Base-by-base conservation (phyloP, 225 moss, liverwort and hornwort species). In the Rhytidiadelphus loreus region DNA sequence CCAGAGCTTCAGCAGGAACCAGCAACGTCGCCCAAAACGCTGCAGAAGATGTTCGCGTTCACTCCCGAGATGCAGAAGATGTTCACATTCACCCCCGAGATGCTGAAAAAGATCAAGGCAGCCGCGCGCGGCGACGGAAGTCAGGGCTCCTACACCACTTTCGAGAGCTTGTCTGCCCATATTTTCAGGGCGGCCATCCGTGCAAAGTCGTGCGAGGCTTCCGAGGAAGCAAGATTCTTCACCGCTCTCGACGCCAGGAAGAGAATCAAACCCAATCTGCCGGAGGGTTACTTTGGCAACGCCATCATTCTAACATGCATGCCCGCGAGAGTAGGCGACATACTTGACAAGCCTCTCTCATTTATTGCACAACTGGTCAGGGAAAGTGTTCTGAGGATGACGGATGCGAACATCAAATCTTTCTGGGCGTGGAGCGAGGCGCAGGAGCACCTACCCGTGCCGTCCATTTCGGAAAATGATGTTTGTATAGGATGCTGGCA, bases 261-360 rank as follows among this genome's bases (percentile, higher is more conserved):
- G 88, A 89, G 95, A 77, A 77, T 93, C 60, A 90, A 92, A 64
- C 95, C 95, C 10, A 93, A 95, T 80, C 62, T 95, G 59, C 95
- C 93, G 18, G 93, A 93, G 33, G 93, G 92, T 16, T 95, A 95
- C 83, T 92, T 90, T 14, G 95, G 95, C 52, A 95, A 95, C 60
- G 95, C 93, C 25, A 92, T 93, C 84, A 87, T 95, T 18, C 92
- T 93, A 48, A 92, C 95, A 5, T 85, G 83, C n/a, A 60, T 85
- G 86, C 62, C 87, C 52, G 88, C 91, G 13, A 89, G 81, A 17
- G 92, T 90, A 8, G 85, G 92, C 63, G 93, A 95, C 14, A 74
- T 93, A 26, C 74, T 93, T 43, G 77, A 89, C 70, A 90, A 91
- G 55, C 92, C 93, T 8, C 53, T 92, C 66, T 72, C 94, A 7